These are phyloP conservation scores for Cytidiella melzeri DNA, from an alignment of 768 basidiomycete genomes.

Conservation along the genomic window DNA sequence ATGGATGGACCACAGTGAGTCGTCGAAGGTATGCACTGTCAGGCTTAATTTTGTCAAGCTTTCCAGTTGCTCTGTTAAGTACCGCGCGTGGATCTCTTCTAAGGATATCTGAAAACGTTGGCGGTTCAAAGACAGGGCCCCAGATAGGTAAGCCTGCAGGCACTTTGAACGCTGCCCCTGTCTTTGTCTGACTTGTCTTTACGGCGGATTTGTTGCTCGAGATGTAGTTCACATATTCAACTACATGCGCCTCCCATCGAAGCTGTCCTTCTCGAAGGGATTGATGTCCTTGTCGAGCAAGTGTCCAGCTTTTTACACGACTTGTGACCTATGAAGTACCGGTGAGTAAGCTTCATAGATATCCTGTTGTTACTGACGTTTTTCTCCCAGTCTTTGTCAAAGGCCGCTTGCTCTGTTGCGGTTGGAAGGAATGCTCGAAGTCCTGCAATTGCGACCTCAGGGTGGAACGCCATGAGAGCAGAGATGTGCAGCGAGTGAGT, in stretches of 20 bases:
- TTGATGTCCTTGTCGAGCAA: background rate
- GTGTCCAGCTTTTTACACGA: background rate
- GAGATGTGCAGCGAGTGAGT: too few species aligned
- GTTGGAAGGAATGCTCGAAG: background rate
- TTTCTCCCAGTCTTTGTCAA: background rate
- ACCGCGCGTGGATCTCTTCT: background rate
- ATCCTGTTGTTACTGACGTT: background rate
- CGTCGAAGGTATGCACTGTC: background rate
- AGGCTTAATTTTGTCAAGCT: background rate
- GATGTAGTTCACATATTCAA: constrained; percentile 20
- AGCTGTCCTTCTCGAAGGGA: constrained; percentile 12
- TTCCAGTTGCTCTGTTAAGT: background rate
- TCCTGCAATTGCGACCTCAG: background rate
- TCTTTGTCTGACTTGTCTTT: constrained; percentile 14
- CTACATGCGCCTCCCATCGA: constrained; percentile 18
- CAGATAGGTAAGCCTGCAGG: background rate
- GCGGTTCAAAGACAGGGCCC: background rate
- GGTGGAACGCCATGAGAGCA: background rate
- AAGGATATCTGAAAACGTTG: background rate
- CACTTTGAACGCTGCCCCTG: constrained; percentile 16
- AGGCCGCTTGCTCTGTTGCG: background rate
- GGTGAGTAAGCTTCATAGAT: background rate
- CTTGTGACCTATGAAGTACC: background rate
- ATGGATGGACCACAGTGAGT: background rate
- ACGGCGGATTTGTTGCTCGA: constrained; percentile 6